Conservation (phyloP, 192 early-diverging fungal genomes). For the Linnemannia schmuckeri region DNA sequence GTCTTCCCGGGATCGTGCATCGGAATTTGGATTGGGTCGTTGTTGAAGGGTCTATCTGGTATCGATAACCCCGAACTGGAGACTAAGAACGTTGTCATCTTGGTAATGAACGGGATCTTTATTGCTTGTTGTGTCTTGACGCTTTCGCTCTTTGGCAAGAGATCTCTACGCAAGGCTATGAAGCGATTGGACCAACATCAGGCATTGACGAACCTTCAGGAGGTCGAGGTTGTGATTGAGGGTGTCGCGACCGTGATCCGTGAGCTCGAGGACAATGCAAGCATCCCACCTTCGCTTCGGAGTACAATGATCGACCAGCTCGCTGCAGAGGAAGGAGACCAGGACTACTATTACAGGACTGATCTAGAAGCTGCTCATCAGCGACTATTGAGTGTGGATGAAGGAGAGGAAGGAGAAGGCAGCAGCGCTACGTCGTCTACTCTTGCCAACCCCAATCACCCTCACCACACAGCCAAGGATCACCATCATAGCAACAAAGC, state of each 20-base stretch:
- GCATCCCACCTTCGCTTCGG: constrained; percentile 23
- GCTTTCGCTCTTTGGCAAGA: constrained; percentile 59
- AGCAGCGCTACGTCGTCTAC: not conserved
- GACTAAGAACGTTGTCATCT: constrained; percentile 54
- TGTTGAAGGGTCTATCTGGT: constrained; percentile 57
- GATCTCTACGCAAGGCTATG: constrained; percentile 58
- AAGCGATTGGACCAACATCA: constrained; percentile 45
- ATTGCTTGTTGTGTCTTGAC: constrained; percentile 53
- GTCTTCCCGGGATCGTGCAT: constrained; percentile 61
- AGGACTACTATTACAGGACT: constrained; percentile 13
- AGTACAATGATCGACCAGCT: constrained; percentile 33
- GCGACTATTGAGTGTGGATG: not conserved
- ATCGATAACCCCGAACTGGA: constrained; percentile 60
- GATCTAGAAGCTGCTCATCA: constrained; percentile 29
- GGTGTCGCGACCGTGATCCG: constrained; percentile 38
- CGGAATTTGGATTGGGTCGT: constrained; percentile 61
- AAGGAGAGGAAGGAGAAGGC: not conserved
- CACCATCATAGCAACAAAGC: not conserved
- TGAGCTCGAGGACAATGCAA: constrained; percentile 33
- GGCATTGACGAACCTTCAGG: constrained; percentile 20
- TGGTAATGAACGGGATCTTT: constrained; percentile 60
- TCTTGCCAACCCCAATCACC: not conserved
- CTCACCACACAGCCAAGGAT: not conserved
- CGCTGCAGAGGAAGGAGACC: constrained; percentile 23
- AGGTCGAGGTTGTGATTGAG: constrained; percentile 37